Evolutionary conservation across 2,329 filamentous ascomycete species (phyloP), one percentile per base, ranked within the genome.

Genomic region (Colletotrichum sp.): DNA sequence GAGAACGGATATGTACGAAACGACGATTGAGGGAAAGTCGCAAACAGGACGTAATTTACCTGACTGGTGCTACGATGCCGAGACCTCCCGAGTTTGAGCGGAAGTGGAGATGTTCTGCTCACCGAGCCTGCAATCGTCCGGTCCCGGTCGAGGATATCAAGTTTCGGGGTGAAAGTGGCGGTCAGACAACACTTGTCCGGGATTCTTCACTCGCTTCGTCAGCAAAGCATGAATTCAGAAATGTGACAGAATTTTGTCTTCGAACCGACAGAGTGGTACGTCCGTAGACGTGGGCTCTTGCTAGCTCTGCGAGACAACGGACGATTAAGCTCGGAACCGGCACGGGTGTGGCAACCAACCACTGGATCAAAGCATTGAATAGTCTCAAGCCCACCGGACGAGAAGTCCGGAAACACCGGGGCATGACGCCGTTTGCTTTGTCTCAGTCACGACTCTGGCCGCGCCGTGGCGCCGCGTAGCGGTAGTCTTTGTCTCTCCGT

Each of bases 361-460:
- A 25, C 19, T 34, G 11, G 15, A 57, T 6, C 61, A 22, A 5
- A 11, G 15, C 27, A 64, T 16, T 19, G 19, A 27, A 22, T 32
- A 28, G 36, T 27, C 55, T 30, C 32, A 44, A 48, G n/a, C 27
- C 28, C 25, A 30, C 36, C 39, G 36, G 55, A 32, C 39, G 25
- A 13, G 25, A 48, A 34, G 22, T 32, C 59, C 70, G 70, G 64
- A 73, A 73, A 28, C 70, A 48, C 32, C 32, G 22, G 64, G 27
- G 16, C 44, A 52, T 22, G 15, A 39, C 63, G 64, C 73, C 73
- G 73, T 72, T 75, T 25, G 39, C 70, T 73, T 73, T 73, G 70
- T 73, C 64, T 68, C 22, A 19, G 25, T 16, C 22, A 25, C 30
- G 28, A 44, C 30, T 36, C 11, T 27, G 13, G 9, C 9, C 19